Percentiles rank a stretch among this genome's conserved stretches.
Evolutionary conservation across 805 yeast species (phyloP).

Genomic region (Clavispora asparagi): DNA sequence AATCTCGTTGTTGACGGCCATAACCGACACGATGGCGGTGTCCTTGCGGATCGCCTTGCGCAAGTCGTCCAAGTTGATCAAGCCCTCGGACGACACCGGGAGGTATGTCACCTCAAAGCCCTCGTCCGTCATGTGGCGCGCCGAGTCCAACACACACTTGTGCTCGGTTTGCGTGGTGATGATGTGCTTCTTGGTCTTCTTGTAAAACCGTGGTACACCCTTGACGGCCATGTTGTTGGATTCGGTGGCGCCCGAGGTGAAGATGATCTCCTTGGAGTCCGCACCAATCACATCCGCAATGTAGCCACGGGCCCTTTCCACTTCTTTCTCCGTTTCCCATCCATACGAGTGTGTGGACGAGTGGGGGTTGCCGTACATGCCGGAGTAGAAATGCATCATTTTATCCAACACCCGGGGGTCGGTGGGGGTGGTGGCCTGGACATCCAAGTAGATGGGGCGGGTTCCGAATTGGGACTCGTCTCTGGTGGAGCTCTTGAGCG

Average conservation of each 20-base stretch:
- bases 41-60: slow-evolving; percentile 84
- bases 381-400: slow-evolving; percentile 83
- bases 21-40: slow-evolving; percentile 82
- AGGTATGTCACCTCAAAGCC: slow-evolving; percentile 95
- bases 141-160: slow-evolving; percentile 97
- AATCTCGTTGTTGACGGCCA: slow-evolving; percentile 98
- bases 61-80: slow-evolving; percentile 70
- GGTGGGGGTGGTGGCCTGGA: slow-evolving; percentile 98
- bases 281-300: slow-evolving; percentile 85
- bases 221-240: slow-evolving; percentile 91
- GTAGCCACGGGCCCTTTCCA: slow-evolving; percentile 79
- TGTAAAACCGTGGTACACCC: slow-evolving; percentile 93
- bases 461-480: slow-evolving; percentile 52
- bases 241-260: slow-evolving; percentile 98
- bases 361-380: slow-evolving; percentile 96
- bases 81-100: slow-evolving; percentile 77
- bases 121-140: slow-evolving; percentile 91
- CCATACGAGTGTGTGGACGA: slow-evolving; percentile 96
- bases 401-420: slow-evolving; percentile 94
- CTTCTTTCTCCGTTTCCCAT: slow-evolving; percentile 95
- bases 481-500: slow-evolving; percentile 40
- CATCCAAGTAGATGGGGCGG: slow-evolving; percentile 92
- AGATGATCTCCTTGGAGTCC: slow-evolving; percentile 93
- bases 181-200: slow-evolving; percentile 84
- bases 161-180: slow-evolving; percentile 97